Evolutionary conservation across 164 flowering plant genomes (phyloP), one percentile per base, ranked within the genome.

Genomic region (Cinnamomum micranthum): DNA sequence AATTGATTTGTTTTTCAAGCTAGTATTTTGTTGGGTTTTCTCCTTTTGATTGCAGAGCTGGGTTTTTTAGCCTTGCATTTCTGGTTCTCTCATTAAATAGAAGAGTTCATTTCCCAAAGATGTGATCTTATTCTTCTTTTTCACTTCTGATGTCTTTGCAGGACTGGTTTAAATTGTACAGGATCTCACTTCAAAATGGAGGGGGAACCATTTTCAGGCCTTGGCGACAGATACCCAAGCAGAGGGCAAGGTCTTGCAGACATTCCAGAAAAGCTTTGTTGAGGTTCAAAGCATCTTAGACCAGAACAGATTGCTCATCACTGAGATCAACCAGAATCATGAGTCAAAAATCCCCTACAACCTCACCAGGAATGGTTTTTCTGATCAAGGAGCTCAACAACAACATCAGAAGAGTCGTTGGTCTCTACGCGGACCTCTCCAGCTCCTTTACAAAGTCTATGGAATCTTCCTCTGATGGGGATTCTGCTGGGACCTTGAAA

Each of bases 311-410:
- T 64, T 91, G 80, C 80, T 92, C 60, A 92, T 92, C 84, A 84
- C 85, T 69, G 95, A 92, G 82, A 92, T 92, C 50, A 92, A 91
- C 78, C 95, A 91, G 75, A 92, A 92, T 73, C 95, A 92, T 47
- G 94, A 91, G 76, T 91, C 94, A 1, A 91, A 82, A 70, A 81
- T 86, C 73, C 92, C 95, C 0, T 89, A 89, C 74, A 89, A 90
- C 74, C 70, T 92, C 84, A 81, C 84, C 59, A 74, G 92, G 35
- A 92, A 92, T 78, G 94, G 94, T 90, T 69, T 91, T 91, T 52
- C 72, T 92, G 67, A 92, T 92, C 62, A 84, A 87, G 74, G 97
- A 92, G 84, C 92, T 92, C 2, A 91, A 92, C 79, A 92, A 85
- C 85, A 92, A 92, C 76, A 87, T 91, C 52, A 82, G 90, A 77